Evolutionary conservation across 495 filamentous ascomycete species (phyloP), one percentile per base, ranked within the genome.

Genomic region (Hypoxylon intermedium): DNA sequence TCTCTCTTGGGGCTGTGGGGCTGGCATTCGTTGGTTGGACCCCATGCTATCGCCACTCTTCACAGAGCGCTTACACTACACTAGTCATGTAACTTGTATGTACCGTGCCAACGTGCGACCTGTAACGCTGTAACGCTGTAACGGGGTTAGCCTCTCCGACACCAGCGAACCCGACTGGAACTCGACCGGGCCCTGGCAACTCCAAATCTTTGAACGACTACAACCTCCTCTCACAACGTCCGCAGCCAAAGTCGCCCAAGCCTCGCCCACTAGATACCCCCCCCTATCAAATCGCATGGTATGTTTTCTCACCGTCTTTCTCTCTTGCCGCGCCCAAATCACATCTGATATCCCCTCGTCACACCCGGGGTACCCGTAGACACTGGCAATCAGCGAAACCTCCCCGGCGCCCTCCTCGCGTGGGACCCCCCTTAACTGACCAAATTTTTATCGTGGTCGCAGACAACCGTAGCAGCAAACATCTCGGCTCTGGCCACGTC

Each of bases 1-100:
- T 58, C 53, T 37, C 53, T 9, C 48, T n/a, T n/a, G n/a, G n/a
- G n/a, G n/a, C n/a, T n/a, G n/a, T 36, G 23, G 53, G 12, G 21
- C 49, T 52, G 28, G 18, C 3, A 44, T 55, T 52, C 11, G 41
- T 30, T 46, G 28, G 42, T 19, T 18, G n/a, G 36, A 41, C 19
- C 53, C 48, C 56, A 58, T 37, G 42, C 47, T 18, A 21, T 63
- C 43, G 60, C 60, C 60, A 63, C 60, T 52, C 36, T 58, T 50
- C 46, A 41, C 37, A 52, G 52, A 63, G 59, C 59, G 59, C 59
- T 63, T 56, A n/a, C n/a, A n/a, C n/a, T n/a, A n/a, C n/a, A n/a
- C n/a, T n/a, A 56, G 46, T 23, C 15, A 56, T 49, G 46, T 63
- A 57, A 46, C 31, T 18, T 21, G n/a, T n/a, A n/a, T 7, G 18